phyloP scores from a whole-genome alignment of 2,329 filamentous ascomycete species.

The Phoma herbarum region DNA sequence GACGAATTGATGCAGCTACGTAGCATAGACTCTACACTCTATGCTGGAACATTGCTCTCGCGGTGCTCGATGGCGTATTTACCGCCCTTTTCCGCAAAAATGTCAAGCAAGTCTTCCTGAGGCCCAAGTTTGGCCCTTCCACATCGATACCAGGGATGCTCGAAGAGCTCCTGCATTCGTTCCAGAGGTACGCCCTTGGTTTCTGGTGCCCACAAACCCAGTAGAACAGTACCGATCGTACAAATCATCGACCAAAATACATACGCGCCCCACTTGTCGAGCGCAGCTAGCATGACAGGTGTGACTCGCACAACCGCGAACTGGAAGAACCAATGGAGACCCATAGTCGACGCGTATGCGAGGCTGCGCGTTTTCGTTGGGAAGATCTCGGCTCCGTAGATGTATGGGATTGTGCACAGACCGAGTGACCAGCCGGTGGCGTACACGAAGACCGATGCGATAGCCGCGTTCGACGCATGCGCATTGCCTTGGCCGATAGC shows the following conservation, averaged over 20 bases:
- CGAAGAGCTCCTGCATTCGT: conserved; percentile 4
- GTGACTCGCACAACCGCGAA: conserved; percentile 1
- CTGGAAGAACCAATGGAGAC: conserved; percentile 5
- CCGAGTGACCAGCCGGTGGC: conserved; percentile 2
- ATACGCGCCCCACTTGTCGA: conserved; percentile 4
- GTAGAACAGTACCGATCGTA: background rate
- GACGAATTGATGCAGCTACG: too few relatives aligned
- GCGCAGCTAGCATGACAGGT: conserved; percentile 1
- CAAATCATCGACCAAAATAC: conserved; percentile 1
- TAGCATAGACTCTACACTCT: too few relatives aligned
- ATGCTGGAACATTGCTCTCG: background rate
- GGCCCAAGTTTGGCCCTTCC: background rate
- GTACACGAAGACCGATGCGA: conserved; percentile 3
- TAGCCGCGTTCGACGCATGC: background rate
- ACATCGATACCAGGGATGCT: conserved; percentile 1
- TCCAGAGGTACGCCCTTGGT: conserved; percentile 5
- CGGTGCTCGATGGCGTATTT: background rate
- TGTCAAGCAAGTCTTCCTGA: too few relatives aligned
- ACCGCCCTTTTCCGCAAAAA: too few relatives aligned
- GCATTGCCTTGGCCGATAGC: background rate
- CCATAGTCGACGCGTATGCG: conserved; percentile 1
- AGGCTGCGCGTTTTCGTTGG: conserved; percentile 1
- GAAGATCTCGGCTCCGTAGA: conserved; percentile 6
- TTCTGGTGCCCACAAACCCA: conserved; percentile 3
- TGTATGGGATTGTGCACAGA: conserved; percentile 2